Percentiles rank a stretch among this genome's conserved stretches.
Conservation (phyloP, 2,329 filamentous ascomycete species). For the Neofusicoccum ribis region DNA sequence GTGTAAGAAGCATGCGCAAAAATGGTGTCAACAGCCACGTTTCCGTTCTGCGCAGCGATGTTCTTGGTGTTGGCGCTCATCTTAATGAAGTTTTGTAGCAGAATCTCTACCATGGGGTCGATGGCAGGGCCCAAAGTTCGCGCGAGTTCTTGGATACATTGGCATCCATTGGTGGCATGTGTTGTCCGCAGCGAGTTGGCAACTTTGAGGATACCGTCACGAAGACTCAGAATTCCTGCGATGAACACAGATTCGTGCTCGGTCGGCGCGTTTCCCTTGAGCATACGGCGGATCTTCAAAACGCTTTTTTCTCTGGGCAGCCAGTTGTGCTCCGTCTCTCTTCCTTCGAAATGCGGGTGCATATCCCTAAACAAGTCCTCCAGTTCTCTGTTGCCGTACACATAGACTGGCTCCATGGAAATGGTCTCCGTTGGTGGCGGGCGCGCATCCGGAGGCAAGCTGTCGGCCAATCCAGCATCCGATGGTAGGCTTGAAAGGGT, state of each 20-base stretch:
- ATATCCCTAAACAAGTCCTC: constrained; percentile 85
- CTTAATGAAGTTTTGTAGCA: constrained; percentile 88
- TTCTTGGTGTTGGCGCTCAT: constrained; percentile 89
- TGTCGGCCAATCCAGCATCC: constrained; percentile 46
- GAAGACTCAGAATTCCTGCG: constrained; percentile 66
- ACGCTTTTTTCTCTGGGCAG: constrained; percentile 79
- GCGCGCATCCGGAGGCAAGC: constrained; percentile 50
- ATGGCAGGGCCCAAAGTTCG: constrained; percentile 73
- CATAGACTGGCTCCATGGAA: constrained; percentile 74
- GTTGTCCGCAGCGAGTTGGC: constrained; percentile 84
- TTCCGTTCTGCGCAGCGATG: constrained; percentile 82
- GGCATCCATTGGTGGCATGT: constrained; percentile 82
- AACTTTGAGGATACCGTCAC: constrained; percentile 88
- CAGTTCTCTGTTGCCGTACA: constrained; percentile 83
- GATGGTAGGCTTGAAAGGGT: constrained; percentile 40
- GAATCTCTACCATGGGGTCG: constrained; percentile 85
- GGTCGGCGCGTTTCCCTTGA: constrained; percentile 78
- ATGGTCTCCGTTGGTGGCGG: constrained; percentile 66
- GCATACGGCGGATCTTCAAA: constrained; percentile 71
- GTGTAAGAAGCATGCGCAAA: constrained; percentile 79
- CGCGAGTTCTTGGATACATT: constrained; percentile 81
- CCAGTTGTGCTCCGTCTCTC: constrained; percentile 91
- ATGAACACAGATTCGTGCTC: constrained; percentile 75
- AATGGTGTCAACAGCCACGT: constrained; percentile 76
- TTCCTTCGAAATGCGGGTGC: constrained; percentile 79